A percentile compares a stretch with the other conserved stretches of the same genome.
Evolutionary conservation across 768 basidiomycete species (phyloP).

Genomic region (Lepiota brunneoincarnata): DNA sequence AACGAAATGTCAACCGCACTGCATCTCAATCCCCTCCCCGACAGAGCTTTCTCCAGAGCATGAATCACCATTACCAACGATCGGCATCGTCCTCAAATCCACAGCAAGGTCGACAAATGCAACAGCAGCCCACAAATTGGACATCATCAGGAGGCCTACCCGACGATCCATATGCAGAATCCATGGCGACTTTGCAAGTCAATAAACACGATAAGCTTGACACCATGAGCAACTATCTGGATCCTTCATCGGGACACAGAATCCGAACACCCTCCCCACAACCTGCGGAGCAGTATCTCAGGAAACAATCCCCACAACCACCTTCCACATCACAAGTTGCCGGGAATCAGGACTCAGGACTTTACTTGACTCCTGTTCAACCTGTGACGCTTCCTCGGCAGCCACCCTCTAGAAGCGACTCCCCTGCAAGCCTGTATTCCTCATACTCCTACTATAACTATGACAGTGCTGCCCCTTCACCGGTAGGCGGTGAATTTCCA

Average conservation of each 20-base stretch:
- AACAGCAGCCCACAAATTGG: neutral
- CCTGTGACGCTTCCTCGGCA: constrained; percentile 2
- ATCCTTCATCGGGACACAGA: neutral
- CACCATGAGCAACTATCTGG: neutral
- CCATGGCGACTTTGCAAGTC: neutral
- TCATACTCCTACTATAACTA: constrained; percentile 66
- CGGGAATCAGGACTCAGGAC: neutral
- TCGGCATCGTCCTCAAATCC: constrained; percentile 13
- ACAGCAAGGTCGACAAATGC: neutral
- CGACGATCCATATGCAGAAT: neutral
- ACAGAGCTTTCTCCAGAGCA: neutral
- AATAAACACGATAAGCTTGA: neutral
- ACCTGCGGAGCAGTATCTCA: neutral
- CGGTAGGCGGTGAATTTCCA: constrained; percentile 29
- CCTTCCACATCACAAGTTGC: neutral
- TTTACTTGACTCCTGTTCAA: neutral
- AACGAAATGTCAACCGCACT: constrained; percentile 51
- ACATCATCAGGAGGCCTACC: neutral
- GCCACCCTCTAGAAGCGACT: constrained; percentile 8
- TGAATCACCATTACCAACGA: neutral
- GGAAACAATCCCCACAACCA: neutral
- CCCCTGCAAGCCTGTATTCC: constrained; percentile 44
- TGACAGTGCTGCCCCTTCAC: constrained; percentile 43
- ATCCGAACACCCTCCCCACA: neutral
- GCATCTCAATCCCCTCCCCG: constrained; percentile 25